phyloP scores from a whole-genome alignment of 176 grass and related monocot species.

The Ananas comosus region DNA sequence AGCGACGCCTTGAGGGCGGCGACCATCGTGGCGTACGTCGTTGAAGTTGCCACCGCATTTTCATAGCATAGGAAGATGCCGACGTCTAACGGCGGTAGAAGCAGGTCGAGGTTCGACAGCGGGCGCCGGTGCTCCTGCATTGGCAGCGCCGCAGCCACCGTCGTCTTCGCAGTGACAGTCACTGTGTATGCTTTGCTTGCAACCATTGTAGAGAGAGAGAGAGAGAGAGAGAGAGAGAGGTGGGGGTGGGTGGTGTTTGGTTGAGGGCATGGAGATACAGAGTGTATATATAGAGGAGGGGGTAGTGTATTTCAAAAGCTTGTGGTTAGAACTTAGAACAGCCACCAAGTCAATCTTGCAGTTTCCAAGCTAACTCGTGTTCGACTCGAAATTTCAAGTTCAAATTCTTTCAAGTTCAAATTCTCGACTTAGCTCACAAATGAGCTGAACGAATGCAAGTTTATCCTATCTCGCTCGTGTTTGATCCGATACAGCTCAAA shows the following conservation, averaged over 20 bases:
- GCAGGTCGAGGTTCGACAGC: conserved; percentile 55
- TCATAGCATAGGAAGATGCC: conserved; percentile 70
- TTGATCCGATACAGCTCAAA: no score
- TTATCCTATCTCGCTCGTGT: no score
- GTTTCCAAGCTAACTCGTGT: no score
- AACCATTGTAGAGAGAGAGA: conserved; percentile 17
- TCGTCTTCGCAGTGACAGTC: conserved; percentile 22
- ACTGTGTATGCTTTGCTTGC: conserved; percentile 23
- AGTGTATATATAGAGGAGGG: background rate
- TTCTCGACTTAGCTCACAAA: no score
- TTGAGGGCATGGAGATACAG: background rate
- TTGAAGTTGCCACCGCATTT: background rate
- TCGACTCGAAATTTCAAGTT: no score
- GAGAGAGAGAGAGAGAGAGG: background rate
- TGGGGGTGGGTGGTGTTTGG: background rate
- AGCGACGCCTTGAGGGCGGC: conserved; percentile 32
- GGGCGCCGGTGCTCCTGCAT: conserved; percentile 41
- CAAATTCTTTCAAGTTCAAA: no score
- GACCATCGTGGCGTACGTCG: conserved; percentile 9
- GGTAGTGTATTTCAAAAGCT: background rate
- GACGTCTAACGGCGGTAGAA: conserved; percentile 43
- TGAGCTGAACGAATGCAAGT: no score
- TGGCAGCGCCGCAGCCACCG: conserved; percentile 26
- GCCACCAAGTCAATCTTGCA: no score
- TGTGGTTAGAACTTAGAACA: no score